Evolutionary conservation across 75 land plant genomes (phyloP), one percentile per base, ranked within the genome.

Genomic region (Isoetes taiwanensis): DNA sequence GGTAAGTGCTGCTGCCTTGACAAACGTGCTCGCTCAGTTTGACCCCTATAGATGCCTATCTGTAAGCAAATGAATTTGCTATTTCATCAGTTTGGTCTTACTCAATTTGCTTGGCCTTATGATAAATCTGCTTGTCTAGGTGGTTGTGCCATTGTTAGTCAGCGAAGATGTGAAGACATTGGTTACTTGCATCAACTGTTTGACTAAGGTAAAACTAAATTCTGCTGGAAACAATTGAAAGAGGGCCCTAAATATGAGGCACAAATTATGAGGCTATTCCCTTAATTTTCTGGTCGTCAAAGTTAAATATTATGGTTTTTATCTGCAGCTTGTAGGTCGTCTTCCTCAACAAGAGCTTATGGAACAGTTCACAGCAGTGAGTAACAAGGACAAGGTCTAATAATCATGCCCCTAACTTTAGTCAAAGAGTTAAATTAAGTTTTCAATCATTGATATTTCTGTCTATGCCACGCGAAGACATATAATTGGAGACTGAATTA

Each of bases 81-180:
- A 14, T 32, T 27, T 20, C 17, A n/a, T 53, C 52, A 48, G 6
- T 25, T 30, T 31, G 19, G 31, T 2, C 27, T 21, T 38, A 9
- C 50, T 72, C 14, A 10, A 10, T 14, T 9, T 37, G 14, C 39
- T 37, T 37, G 12, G 39, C 14, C 39, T 37, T 14, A 37, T 14
- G 14, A 37, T 37, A 14, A 14, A 37, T 14, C 39, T 10, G 9
- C n/a, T n/a, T n/a, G n/a, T n/a, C n/a, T n/a, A 93, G 98, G 98
- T 93, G 30, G 72, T 93, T 32, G 83, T 82, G 24, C 98, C 98
- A 25, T 69, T 88, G 12, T 64, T 93, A 64, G 83, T 81, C 11
- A 79, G 77, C 8, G 98, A 88, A 59, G 96, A 93, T 72, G 98
- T 88, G 63, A 93, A 84, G 58, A 81, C 86, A 32, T 72, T 93